phyloP scores from a whole-genome alignment of 805 yeast species.

The Ogataea naganishii region DNA sequence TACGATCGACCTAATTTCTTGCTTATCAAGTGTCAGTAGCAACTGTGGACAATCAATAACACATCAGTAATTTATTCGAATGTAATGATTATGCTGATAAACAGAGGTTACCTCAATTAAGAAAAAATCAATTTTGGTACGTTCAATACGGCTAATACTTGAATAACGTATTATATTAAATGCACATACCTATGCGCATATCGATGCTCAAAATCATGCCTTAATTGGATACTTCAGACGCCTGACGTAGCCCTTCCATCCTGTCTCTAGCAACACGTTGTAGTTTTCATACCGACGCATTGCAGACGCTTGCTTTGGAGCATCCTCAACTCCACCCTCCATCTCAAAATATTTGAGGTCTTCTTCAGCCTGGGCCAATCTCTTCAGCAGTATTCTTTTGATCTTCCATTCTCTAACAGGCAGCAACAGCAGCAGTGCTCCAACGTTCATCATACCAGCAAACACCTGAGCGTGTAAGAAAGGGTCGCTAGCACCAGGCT shows the following conservation, averaged over 20 bases:
- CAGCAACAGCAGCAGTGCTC: slow-evolving; percentile 29
- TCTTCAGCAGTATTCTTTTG: slow-evolving; percentile 21
- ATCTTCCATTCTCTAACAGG: slow-evolving; percentile 47
- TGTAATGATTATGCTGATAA: background rate
- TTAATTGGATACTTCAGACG: slow-evolving; percentile 16
- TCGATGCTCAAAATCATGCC: slow-evolving; percentile 10
- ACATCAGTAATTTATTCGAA: background rate
- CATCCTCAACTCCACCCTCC: too few relatives aligned
- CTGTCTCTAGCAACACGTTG: slow-evolving; percentile 7
- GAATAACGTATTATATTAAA: background rate
- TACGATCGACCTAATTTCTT: background rate
- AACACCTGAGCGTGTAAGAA: slow-evolving; percentile 53
- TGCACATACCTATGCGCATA: background rate
- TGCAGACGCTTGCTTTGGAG: too few relatives aligned
- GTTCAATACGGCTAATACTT: background rate
- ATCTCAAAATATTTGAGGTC: too few relatives aligned
- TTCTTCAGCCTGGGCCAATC: slow-evolving; percentile 8
- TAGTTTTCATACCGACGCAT: slow-evolving; percentile 11
- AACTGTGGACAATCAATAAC: background rate
- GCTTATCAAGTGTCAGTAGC: slow-evolving; percentile 1
- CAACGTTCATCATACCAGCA: slow-evolving; percentile 43
- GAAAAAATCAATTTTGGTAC: background rate
- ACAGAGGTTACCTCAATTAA: background rate
- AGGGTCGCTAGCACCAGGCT: slow-evolving; percentile 24
- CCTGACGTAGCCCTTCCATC: slow-evolving; percentile 8